A percentile compares a stretch with the other conserved stretches of the same genome.
phyloP scores from a whole-genome alignment of 2,329 filamentous ascomycete genomes.

The Calonectria pseudoreteaudii region DNA sequence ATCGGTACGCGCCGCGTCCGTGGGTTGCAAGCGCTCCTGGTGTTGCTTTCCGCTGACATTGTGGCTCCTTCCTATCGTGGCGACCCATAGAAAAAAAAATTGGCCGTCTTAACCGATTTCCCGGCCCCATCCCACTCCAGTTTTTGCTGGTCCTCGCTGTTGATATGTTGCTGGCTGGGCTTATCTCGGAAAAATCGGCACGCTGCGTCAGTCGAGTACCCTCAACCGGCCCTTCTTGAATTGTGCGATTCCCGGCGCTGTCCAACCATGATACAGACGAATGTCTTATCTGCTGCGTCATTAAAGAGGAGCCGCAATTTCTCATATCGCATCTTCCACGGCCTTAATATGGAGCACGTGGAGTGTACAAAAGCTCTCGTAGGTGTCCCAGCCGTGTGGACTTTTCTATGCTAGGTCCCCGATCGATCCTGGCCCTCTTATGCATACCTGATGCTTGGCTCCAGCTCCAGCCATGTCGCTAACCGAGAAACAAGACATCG shows the following conservation, averaged over 20 bases:
- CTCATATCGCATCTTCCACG: not conserved
- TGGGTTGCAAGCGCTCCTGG: not conserved
- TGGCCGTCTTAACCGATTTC: slow-evolving; percentile 10
- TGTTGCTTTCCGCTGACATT: not conserved
- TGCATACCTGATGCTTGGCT: not conserved
- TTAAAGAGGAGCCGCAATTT: not conserved
- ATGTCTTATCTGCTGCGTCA: slow-evolving; percentile 9
- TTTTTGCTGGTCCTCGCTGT: not conserved
- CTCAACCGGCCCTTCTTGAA: not conserved
- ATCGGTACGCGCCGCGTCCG: not conserved
- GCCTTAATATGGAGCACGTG: not conserved
- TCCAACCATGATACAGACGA: not conserved
- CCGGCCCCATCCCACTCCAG: not conserved
- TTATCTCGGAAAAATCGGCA: slow-evolving; percentile 11
- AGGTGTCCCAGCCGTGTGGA: not conserved
- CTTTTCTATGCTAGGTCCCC: not conserved
- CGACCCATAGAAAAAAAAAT: slow-evolving; percentile 7
- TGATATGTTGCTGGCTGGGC: not conserved
- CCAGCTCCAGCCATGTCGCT: slow-evolving; percentile 5
- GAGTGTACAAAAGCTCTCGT: slow-evolving; percentile 9
- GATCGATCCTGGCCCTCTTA: not conserved
- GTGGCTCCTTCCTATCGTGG: slow-evolving; percentile 9
- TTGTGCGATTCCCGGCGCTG: not conserved
- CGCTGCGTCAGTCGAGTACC: not conserved
- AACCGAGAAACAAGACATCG: slow-evolving; percentile 20